These are phyloP conservation scores for Boletus speciosus DNA, from an alignment of 768 basidiomycete species.

Conservation along the genomic window DNA sequence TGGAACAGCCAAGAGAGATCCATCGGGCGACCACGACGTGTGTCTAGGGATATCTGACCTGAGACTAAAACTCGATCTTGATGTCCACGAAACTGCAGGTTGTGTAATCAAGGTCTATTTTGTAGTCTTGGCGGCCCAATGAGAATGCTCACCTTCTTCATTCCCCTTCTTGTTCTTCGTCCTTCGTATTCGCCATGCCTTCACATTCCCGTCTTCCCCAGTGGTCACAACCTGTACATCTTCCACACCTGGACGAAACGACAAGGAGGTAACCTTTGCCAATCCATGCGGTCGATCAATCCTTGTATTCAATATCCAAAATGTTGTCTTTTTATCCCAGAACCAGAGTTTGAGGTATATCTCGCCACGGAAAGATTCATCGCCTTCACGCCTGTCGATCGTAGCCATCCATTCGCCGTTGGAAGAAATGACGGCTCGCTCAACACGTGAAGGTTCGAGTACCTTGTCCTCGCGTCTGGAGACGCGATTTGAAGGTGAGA, in stretches of 20 bases:
- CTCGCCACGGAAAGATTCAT: conserved; percentile 62
- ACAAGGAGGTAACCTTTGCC: conserved; percentile 55
- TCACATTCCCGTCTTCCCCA: conserved; percentile 71
- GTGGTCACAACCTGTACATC: conserved; percentile 61
- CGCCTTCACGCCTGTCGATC: conserved; percentile 68
- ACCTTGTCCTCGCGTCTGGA: conserved; percentile 76
- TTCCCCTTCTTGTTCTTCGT: conserved; percentile 43
- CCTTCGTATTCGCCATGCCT: conserved; percentile 70
- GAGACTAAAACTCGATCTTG: conserved; percentile 67
- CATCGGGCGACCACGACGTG: conserved; percentile 80
- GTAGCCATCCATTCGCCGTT: conserved; percentile 92
- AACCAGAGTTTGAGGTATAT: conserved; percentile 88
- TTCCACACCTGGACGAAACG: conserved; percentile 58
- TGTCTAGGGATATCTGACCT: conserved; percentile 64
- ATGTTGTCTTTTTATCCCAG: conserved; percentile 64
- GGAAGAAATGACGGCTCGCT: conserved; percentile 60
- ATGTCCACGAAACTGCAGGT: conserved; percentile 61
- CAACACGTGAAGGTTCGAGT: conserved; percentile 73
- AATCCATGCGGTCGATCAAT: conserved; percentile 84
- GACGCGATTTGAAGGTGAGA: conserved; percentile 90
- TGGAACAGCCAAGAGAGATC: conserved; percentile 76
- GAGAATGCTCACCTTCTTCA: conserved; percentile 47
- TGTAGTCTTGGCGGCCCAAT: not conserved
- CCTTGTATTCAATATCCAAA: conserved; percentile 81
- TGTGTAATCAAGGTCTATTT: not conserved